Conservation (phyloP, 2,329 filamentous ascomycete species). For the Fusarium tanahbumbuense region DNA sequence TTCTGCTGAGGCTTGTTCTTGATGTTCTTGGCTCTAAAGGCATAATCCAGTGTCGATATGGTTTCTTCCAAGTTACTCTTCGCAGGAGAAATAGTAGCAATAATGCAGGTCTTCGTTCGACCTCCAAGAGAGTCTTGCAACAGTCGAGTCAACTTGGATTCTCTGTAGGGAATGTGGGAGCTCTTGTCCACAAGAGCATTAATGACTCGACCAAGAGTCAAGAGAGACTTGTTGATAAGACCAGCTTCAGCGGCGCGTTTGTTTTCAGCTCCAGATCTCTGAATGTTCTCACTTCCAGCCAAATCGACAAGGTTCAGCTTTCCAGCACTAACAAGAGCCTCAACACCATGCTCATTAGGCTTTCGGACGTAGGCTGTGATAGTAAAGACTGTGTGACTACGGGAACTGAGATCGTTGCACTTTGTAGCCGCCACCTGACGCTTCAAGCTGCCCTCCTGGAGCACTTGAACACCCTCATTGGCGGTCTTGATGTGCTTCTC, state of each 20-base stretch:
- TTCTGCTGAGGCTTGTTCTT: slow-evolving; percentile 98
- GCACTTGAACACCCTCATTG: slow-evolving; percentile 84
- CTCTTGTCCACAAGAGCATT: slow-evolving; percentile 94
- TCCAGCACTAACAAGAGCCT: slow-evolving; percentile 89
- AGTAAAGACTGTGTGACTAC: slow-evolving; percentile 97
- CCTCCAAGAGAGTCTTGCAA: slow-evolving; percentile 97
- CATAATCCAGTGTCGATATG: slow-evolving; percentile 97
- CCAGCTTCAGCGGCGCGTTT: slow-evolving; percentile 96
- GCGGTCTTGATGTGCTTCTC: slow-evolving; percentile 92
- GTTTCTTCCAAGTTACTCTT: slow-evolving; percentile 98
- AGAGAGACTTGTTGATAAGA: slow-evolving; percentile 95
- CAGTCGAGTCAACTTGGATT: slow-evolving; percentile 94
- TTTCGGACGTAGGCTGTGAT: slow-evolving; percentile 92
- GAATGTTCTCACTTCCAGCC: slow-evolving; percentile 97
- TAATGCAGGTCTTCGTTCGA: slow-evolving; percentile 97
- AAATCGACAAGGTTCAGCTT: slow-evolving; percentile 97
- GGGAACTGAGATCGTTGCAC: slow-evolving; percentile 96
- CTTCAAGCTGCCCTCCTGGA: slow-evolving; percentile 90
- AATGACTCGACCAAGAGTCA: slow-evolving; percentile 95
- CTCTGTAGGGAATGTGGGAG: slow-evolving; percentile 88
- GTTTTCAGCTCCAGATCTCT: slow-evolving; percentile 96
- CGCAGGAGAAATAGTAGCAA: slow-evolving; percentile 93
- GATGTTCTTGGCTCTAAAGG: slow-evolving; percentile 98
- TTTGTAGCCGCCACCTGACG: slow-evolving; percentile 99
- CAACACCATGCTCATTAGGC: slow-evolving; percentile 81